These are phyloP conservation scores for Microglena sp. DNA, from an alignment of 139 green algal species.

Conservation along the genomic window DNA sequence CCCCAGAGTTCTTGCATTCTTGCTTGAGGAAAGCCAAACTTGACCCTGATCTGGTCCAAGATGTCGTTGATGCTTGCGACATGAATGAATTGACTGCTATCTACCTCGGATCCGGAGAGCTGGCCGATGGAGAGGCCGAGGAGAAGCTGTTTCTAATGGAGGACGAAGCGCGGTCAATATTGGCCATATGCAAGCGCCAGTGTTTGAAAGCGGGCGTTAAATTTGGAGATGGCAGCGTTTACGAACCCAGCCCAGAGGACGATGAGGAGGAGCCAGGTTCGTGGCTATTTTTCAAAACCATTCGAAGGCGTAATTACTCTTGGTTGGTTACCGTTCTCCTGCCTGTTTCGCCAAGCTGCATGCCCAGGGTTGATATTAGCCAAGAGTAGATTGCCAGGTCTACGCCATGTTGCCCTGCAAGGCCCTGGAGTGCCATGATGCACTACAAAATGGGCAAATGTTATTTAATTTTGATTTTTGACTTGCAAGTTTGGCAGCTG, in stretches of 20 bases:
- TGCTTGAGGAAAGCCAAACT: conserved; percentile 25
- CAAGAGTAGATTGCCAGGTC: too few relatives aligned
- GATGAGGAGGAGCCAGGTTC: too few relatives aligned
- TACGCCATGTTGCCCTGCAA: too few relatives aligned
- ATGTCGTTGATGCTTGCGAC: conserved; percentile 25
- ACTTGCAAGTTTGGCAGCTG: too few relatives aligned
- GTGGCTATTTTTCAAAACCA: too few relatives aligned
- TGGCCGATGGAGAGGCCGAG: conserved; percentile 14
- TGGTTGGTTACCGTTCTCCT: too few relatives aligned
- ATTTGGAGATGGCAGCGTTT: conserved; percentile 19
- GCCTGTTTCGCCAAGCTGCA: too few relatives aligned
- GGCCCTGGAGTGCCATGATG: too few relatives aligned
- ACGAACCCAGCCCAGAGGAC: conserved; percentile 4
- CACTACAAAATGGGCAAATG: too few relatives aligned
- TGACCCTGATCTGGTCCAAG: conserved; percentile 20
- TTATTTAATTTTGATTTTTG: too few relatives aligned
- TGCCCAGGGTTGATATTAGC: too few relatives aligned
- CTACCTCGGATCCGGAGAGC: conserved; percentile 6
- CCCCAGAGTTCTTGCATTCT: conserved; percentile 15
- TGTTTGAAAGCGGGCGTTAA: conserved; percentile 24
- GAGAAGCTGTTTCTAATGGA: conserved; percentile 35
- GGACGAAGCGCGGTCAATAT: conserved; percentile 20
- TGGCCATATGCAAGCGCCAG: conserved; percentile 18
- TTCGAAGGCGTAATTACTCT: too few relatives aligned
- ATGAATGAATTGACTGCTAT: conserved; percentile 30